These are phyloP conservation scores for Oryza glaberrima DNA, from an alignment of 176 grass and related monocot species.

Conservation along the genomic window DNA sequence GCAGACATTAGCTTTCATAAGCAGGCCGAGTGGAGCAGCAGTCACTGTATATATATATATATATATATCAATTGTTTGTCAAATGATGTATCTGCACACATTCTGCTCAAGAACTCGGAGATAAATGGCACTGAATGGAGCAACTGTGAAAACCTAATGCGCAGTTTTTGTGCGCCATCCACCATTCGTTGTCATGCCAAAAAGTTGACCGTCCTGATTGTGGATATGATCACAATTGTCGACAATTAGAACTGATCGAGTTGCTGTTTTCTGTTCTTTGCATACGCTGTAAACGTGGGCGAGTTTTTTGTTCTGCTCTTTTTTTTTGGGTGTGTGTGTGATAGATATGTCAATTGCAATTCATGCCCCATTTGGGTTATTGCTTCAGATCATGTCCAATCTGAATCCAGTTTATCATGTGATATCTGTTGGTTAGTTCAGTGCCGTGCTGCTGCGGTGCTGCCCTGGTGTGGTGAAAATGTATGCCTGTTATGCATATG, in stretches of 20 bases:
- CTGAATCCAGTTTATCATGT: not conserved
- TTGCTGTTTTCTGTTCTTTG: not conserved
- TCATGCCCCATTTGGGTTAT: not conserved
- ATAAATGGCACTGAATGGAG: conserved; percentile 13
- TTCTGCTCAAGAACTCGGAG: conserved; percentile 4
- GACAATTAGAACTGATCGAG: not conserved
- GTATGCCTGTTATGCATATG: no score
- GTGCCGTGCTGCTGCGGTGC: not conserved
- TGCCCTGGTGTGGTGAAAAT: no score
- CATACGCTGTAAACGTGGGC: not conserved
- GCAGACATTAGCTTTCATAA: not conserved
- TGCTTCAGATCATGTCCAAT: not conserved
- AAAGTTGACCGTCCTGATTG: not conserved
- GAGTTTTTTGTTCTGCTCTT: not conserved
- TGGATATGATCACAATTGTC: not conserved
- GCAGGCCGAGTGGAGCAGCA: not conserved
- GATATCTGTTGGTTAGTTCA: not conserved
- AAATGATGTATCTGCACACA: not conserved
- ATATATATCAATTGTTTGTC: conserved; percentile 7
- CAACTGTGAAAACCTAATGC: not conserved
- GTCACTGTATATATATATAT: not conserved
- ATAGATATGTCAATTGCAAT: not conserved
- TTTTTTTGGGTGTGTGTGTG: conserved; percentile 2
- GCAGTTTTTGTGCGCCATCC: not conserved
- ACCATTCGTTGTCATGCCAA: not conserved